A percentile compares a stretch with the other conserved stretches of the same genome.
These are phyloP conservation scores for Quercus alba DNA, from an alignment of 306 rosid genomes.

Conservation along the genomic window DNA sequence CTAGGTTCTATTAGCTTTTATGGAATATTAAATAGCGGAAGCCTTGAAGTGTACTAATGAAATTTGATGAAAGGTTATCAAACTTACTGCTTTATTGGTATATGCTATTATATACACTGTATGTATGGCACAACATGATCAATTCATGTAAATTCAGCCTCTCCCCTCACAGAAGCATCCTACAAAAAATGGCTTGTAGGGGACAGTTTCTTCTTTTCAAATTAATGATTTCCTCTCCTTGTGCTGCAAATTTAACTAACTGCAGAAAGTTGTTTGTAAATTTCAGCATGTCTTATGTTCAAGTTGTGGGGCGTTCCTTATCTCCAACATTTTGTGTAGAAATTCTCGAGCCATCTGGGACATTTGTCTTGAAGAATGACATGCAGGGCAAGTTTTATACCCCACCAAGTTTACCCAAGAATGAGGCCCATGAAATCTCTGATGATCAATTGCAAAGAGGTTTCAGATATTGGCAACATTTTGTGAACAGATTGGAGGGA, in stretches of 20 bases:
- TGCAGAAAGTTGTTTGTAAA: constrained; percentile 19
- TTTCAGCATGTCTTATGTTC: constrained; percentile 72
- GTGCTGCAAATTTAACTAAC: not conserved
- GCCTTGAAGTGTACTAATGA: not conserved
- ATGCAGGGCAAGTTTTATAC: constrained; percentile 9
- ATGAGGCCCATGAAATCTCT: constrained; percentile 8
- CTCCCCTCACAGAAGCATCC: not conserved
- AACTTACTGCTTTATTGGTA: not conserved
- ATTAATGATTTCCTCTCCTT: not conserved
- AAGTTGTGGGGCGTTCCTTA: constrained; percentile 58
- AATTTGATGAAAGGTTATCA: not conserved
- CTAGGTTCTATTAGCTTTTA: not conserved
- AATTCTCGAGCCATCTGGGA: constrained; percentile 53
- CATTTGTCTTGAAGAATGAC: constrained; percentile 51
- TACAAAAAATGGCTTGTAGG: not conserved
- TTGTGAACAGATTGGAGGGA: constrained; percentile 36
- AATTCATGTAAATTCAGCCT: not conserved
- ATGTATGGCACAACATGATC: not conserved
- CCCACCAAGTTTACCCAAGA: constrained; percentile 21
- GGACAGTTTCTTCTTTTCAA: not conserved
- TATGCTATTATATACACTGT: not conserved
- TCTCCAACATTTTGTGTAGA: constrained; percentile 65
- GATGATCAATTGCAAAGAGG: constrained; percentile 17
- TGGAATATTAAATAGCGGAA: not conserved
- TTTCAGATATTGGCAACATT: constrained; percentile 29